Percentiles rank a stretch among this genome's conserved stretches.
phyloP scores from a whole-genome alignment of 2,329 filamentous ascomycete species.

The Ophiostoma populinum region DNA sequence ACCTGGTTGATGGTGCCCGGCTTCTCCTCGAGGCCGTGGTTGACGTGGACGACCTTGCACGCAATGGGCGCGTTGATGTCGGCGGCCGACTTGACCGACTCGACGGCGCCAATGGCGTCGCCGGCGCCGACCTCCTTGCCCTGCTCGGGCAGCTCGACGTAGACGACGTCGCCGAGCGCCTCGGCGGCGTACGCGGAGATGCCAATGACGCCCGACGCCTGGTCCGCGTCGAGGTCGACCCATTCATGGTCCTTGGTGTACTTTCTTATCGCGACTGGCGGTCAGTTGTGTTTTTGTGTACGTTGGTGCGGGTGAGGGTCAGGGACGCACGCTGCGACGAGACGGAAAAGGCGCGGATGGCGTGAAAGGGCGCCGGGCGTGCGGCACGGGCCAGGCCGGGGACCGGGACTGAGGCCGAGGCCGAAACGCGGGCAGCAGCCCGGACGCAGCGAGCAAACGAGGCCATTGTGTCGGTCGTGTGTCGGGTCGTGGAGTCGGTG shows the following conservation, averaged over 20 bases:
- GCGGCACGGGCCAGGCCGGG: constrained; percentile 17
- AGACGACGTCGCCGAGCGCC: constrained; percentile 89
- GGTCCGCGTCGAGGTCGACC: constrained; percentile 74
- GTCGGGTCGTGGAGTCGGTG: neutral
- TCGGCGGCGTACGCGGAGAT: constrained; percentile 87
- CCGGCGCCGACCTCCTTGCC: constrained; percentile 54
- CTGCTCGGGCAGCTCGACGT: constrained; percentile 73
- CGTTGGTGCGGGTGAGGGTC: neutral
- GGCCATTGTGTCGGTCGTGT: constrained; percentile 26
- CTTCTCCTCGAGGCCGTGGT: constrained; percentile 63
- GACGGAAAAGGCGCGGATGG: constrained; percentile 29
- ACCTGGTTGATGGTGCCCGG: constrained; percentile 78
- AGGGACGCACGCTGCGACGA: constrained; percentile 22
- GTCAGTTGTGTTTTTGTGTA: too few species aligned
- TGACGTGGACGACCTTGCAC: constrained; percentile 60
- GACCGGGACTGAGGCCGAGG: constrained; percentile 21
- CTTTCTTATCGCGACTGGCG: constrained; percentile 45
- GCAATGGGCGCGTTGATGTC: constrained; percentile 84
- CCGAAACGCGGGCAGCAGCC: constrained; percentile 27
- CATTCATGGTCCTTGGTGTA: constrained; percentile 98
- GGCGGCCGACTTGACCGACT: constrained; percentile 96
- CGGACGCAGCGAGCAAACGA: constrained; percentile 41
- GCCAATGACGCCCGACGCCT: constrained; percentile 64
- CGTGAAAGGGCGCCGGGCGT: constrained; percentile 16
- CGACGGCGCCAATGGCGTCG: constrained; percentile 82